These are phyloP conservation scores for Xylaria castorea DNA, from an alignment of 495 filamentous ascomycete species.

Conservation along the genomic window DNA sequence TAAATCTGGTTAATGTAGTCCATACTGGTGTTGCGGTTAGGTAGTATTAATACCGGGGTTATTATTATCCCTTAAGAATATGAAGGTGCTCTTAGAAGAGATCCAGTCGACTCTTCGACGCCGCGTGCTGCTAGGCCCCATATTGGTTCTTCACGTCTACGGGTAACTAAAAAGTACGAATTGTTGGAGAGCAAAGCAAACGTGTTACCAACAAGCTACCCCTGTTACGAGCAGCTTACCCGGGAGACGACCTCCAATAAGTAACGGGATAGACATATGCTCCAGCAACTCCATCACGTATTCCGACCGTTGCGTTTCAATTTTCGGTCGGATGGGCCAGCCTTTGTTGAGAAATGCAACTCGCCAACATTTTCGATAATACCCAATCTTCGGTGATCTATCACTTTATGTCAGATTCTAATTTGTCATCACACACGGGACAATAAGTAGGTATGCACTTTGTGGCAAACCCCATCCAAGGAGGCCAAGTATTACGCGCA, in stretches of 20 bases:
- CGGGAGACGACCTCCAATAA: not conserved
- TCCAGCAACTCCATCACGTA: not conserved
- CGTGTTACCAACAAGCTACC: not conserved
- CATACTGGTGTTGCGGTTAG: not conserved
- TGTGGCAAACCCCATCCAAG: not conserved
- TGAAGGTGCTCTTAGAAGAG: not conserved
- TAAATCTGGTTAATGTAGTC: not conserved
- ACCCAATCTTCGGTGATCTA: not conserved
- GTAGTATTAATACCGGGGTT: not conserved
- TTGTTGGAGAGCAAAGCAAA: not conserved
- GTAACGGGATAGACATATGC: not conserved
- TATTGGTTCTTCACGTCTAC: not conserved
- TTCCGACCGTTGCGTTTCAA: not conserved
- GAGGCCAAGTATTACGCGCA: conserved; percentile 2
- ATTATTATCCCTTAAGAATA: not conserved
- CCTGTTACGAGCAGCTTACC: conserved; percentile 12
- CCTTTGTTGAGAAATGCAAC: not conserved
- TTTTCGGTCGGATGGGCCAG: not conserved
- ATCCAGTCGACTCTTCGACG: not conserved
- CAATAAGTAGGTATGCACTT: not conserved
- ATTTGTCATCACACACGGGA: not conserved
- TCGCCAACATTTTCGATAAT: not conserved
- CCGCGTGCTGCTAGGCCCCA: not conserved
- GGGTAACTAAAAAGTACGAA: not conserved
- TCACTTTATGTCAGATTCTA: not conserved